Evolutionary conservation across 495 filamentous ascomycete species (phyloP).

Genomic region (Penicillium pancosmium): DNA sequence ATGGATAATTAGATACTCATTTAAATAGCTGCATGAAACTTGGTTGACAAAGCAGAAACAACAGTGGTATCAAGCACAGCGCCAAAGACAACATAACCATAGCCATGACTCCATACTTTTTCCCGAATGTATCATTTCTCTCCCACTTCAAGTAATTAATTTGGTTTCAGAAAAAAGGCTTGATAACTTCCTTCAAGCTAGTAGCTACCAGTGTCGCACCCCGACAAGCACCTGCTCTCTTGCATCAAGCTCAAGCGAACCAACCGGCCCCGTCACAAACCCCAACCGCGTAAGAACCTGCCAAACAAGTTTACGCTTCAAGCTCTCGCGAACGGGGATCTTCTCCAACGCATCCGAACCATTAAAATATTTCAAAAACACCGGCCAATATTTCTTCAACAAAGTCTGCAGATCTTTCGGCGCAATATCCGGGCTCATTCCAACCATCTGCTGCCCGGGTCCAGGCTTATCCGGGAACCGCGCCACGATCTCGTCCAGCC

Average conservation of each 20-base stretch:
- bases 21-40: too few species aligned
- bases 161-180: too few species aligned
- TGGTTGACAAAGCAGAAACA: too few species aligned
- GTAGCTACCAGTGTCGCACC: slow-evolving; percentile 47
- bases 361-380: slow-evolving; percentile 79
- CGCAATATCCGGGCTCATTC: slow-evolving; percentile 23
- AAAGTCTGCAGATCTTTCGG: slow-evolving; percentile 53
- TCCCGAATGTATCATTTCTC: too few species aligned
- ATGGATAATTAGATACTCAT: too few species aligned
- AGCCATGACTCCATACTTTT: not conserved
- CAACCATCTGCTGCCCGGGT: slow-evolving; percentile 4
- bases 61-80: not conserved
- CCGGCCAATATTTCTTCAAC: slow-evolving; percentile 54
- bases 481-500: slow-evolving; percentile 69
- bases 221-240: slow-evolving; percentile 45
- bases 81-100: not conserved
- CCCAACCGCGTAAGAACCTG: slow-evolving; percentile 55
- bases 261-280: slow-evolving; percentile 34
- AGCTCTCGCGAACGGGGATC: slow-evolving; percentile 74
- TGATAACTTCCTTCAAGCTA: not conserved
- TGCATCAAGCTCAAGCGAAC: slow-evolving; percentile 35
- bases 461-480: slow-evolving; percentile 51
- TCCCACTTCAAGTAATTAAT: too few species aligned
- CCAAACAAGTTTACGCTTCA: slow-evolving; percentile 84
- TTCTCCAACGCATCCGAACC: slow-evolving; percentile 85